Conservation (phyloP, 805 yeast genomes). For the Saccharomycopsis vini region DNA sequence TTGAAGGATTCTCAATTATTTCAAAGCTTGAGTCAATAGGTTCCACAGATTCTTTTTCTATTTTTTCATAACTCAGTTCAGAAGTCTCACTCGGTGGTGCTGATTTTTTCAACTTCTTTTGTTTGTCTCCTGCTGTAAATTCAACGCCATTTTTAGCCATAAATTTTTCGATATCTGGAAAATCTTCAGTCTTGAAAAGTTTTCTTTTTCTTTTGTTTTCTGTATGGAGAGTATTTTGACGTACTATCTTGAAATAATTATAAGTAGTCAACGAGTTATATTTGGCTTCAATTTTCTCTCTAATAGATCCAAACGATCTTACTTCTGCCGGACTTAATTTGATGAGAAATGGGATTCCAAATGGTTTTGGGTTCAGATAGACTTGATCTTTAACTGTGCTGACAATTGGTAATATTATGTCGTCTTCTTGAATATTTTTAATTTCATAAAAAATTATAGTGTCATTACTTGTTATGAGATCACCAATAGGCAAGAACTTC, state of each 20-base stretch:
- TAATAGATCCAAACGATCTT: slow-evolving; percentile 46
- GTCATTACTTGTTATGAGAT: slow-evolving; percentile 55
- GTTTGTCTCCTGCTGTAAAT: neutral
- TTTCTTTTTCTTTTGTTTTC: slow-evolving; percentile 16
- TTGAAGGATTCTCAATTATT: neutral
- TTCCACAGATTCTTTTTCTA: too few relatives aligned
- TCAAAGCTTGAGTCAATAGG: too few relatives aligned
- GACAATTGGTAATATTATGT: slow-evolving; percentile 53
- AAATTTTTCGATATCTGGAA: slow-evolving; percentile 14
- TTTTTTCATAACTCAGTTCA: neutral
- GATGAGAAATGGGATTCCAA: slow-evolving; percentile 74
- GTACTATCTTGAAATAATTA: slow-evolving; percentile 26
- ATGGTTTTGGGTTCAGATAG: slow-evolving; percentile 36
- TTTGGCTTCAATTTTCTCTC: slow-evolving; percentile 44
- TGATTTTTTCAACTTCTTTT: slow-evolving; percentile 5
- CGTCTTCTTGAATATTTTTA: slow-evolving; percentile 28
- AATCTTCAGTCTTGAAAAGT: slow-evolving; percentile 20
- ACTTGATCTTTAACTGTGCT: slow-evolving; percentile 28
- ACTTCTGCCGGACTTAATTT: slow-evolving; percentile 45
- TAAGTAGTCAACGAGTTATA: slow-evolving; percentile 42
- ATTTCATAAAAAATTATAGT: slow-evolving; percentile 57
- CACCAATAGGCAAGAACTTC: slow-evolving; percentile 54
- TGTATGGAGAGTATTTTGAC: slow-evolving; percentile 7
- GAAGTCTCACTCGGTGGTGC: neutral
- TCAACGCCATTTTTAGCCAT: slow-evolving; percentile 8